A percentile compares a stretch with the other conserved stretches of the same genome.
These are phyloP conservation scores for Myxozyma neotropica DNA, from an alignment of 805 yeast genomes.

Conservation along the genomic window DNA sequence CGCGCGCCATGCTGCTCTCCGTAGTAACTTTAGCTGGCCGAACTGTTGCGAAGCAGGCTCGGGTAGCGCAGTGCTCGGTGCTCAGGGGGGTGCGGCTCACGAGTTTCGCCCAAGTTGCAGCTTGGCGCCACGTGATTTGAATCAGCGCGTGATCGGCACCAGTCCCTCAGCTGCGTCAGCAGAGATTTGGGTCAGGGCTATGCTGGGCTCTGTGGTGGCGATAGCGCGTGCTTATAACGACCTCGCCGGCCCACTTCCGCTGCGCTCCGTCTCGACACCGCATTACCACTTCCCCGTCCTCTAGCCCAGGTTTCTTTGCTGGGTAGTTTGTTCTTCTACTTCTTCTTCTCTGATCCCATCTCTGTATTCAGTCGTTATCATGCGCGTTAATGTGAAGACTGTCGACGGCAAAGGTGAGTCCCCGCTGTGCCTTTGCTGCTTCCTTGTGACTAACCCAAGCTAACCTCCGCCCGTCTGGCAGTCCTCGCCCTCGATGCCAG, in stretches of 20 bases:
- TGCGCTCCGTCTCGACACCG: background rate
- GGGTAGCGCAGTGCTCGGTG: too few species aligned
- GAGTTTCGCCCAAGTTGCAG: background rate
- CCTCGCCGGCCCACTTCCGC: constrained; percentile 9
- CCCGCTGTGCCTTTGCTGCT: background rate
- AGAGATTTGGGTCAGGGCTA: background rate
- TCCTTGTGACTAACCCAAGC: background rate
- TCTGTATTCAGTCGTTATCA: background rate
- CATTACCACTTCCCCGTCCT: background rate
- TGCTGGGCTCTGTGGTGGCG: constrained; percentile 14
- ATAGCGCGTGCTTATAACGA: constrained; percentile 5
- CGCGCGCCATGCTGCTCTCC: background rate
- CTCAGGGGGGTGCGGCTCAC: constrained; percentile 1
- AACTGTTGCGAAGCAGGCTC: background rate
- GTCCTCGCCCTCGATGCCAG: constrained; percentile 21
- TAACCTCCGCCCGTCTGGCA: background rate
- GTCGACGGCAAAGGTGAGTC: constrained; percentile 31
- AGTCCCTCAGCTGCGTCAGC: background rate
- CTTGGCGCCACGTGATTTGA: background rate
- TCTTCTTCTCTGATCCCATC: background rate
- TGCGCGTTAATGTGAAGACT: constrained; percentile 30
- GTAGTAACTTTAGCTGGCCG: background rate
- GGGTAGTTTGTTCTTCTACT: background rate
- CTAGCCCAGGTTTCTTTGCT: background rate
- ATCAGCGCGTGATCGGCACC: background rate